Evolutionary conservation across 768 basidiomycete genomes (phyloP), one percentile per base, ranked within the genome.

Genomic region (Boletus insuetus): DNA sequence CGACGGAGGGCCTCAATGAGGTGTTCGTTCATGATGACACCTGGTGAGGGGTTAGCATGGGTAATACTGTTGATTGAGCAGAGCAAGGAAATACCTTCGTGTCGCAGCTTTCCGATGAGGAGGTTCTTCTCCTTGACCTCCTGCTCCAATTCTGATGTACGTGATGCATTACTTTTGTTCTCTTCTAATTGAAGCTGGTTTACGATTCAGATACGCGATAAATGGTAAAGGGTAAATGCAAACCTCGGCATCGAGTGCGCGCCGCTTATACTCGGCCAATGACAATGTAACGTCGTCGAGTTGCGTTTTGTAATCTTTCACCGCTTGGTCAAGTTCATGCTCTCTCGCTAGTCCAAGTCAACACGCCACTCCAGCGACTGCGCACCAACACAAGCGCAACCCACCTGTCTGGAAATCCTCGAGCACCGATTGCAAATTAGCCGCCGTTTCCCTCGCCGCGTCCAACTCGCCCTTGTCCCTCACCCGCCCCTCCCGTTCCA

Each of bases 1-100:
- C 97, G 87, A 13, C 96, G 91, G n/a, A 99, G 82, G 4, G 97
- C 97, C 72, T 98, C 96, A 64, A 94, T 97, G 12, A 99, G 79
- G 65, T 99, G 97, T 67, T 98, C 97, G 61, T 98, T 98, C 68
- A 95, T 86, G 55, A 98, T 96, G 14, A 99, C 94, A 48, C 89
- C 96, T 96, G 60, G 13, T 20, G 20, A 38, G 10, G 34, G 9
- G 8, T 29, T n/a, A 20, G 17, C 6, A 34, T 55, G 11, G 44
- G 50, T n/a, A 56, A 42, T 44, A 22, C 16, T 32, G 20, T 20
- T 39, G 17, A 61, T 2, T 46, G 41, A 26, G 49, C 6, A 39
- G 38, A 69, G 75, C 1, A 3, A n/a, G 11, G n/a, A 32, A 12
- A 34, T 58, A 94, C 95, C 85, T 81, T 99, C 96, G 64, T 98